Base-by-base conservation (phyloP, 768 basidiomycete species). In the Hericium alpestre region DNA sequence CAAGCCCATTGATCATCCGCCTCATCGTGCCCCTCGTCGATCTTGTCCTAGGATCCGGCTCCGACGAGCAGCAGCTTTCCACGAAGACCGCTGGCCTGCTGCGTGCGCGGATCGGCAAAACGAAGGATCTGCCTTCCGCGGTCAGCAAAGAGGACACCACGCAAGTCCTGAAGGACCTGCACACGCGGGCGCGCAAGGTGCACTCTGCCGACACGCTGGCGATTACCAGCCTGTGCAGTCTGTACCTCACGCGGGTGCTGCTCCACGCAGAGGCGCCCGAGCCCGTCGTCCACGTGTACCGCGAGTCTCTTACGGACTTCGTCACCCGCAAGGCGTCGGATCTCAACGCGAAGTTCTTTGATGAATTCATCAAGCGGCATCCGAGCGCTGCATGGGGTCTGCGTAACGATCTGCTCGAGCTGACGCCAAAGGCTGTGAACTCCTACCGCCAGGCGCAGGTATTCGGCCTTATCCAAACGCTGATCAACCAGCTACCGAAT, bases 21-120 rank as follows among this genome's bases (percentile, higher is more conserved):
- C 73, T 90, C 51, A 75, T 96, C 61, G 61, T 84, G 2, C 89
- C 94, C 9, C 75, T 99, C 38, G 73, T 94, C 57, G 84, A 87
- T 54, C 78, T 97, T 49, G 77, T 86, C 51, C 76, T 81, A 8
- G 49, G 49, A 10, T 51, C 49, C 8, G 49, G 49, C 48, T 76
- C 77, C 54, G 89, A 93, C 69, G 93, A 97, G 69, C 81, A 78
- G 48, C 93, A 96, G 64, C 75, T 98, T n/a, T 79, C 86, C 11
- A 87, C 90, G 68, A 97, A 97, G 71, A 86, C 92, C 1, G 79
- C 79, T 58, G 86, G 88, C 23, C 80, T 97, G 59, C 75, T 97
- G 46, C 81, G 81, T 41, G 78, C 78, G 23, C 81, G 90, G 40
- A 75, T 94, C 57, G 80, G 76, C 56, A 91, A 91, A 66, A 72